Evolutionary conservation across 805 yeast genomes (phyloP), one percentile per base, ranked within the genome.

Genomic region (Starmerella vitae): DNA sequence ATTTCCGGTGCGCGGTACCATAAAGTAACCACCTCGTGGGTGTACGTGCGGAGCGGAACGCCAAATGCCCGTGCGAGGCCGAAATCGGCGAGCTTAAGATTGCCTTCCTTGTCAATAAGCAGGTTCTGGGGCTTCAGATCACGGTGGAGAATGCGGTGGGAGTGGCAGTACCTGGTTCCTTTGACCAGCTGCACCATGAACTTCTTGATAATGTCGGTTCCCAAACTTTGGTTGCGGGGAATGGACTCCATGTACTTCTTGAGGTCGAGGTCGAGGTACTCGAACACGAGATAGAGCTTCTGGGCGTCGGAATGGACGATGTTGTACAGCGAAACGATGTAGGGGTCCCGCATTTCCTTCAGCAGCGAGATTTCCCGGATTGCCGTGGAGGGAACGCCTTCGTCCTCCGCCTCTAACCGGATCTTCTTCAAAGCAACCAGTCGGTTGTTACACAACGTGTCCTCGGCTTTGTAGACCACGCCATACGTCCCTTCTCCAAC

Each of bases 1-100:
- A 91, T 83, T 62, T 91, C 98, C 3, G 98, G 98, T 0, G 96
- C 84, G 49, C 98, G 70, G 60, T 91, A 91, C 98, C 98, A 91
- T 50, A 91, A 65, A 0, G 98, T 91, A 35, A 91, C 98, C 34
- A 91, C 97, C 60, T 91, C 98, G 62, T 91, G 96, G 10, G 98
- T 88, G 56, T 88, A 91, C 1, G 95, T 93, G 54, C 95, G 74
- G 45, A 91, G 72, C 1, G 98, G 98, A 12, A 91, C 95, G 37
- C 98, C 98, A 60, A 85, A 91, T 0, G 96, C 97, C 45, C 98
- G 67, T 0, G 98, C 98, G 37, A 91, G 68, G 25, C 98, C 98
- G 57, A 91, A 91, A 63, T 91, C 93, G 1, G 86, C 91, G 36
- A 80, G 65, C 58, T 85, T 85, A 57, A 91, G 70, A 59, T 83